Evolutionary conservation across 2,329 filamentous ascomycete genomes (phyloP), one percentile per base, ranked within the genome.

Genomic region (Didymellaceae sp.): DNA sequence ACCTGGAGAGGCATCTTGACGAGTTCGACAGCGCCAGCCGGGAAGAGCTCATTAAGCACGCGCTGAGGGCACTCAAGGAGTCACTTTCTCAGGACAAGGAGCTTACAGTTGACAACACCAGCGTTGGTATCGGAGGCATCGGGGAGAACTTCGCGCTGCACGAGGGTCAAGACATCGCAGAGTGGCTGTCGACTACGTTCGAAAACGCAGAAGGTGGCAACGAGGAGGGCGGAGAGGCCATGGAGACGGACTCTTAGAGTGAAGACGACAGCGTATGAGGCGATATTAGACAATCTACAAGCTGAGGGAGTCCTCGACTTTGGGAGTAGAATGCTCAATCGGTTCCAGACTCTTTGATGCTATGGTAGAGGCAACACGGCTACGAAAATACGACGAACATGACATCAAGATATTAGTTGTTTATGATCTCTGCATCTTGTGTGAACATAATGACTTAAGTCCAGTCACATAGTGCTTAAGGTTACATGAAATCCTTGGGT

Each of bases 81-180:
- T 96, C 89, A 64, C 79, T 99, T 73, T 89, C 90, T 50, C 93
- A 97, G 83, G 94, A 99, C 77, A 96, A 95, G 81, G 92, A 97
- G 82, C 79, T 99, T 74, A 97, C 93, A 46, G 85, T 97, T 31
- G 94, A 97, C 74, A 99, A 99, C 79, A 96, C 92, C 45, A 96
- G 91, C 63, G 84, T 99, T 45, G 92, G 90, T 28, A 81, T 97
- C 54, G 89, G 92, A 17, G 92, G 92, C 8, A 63, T 85, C 39
- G 78, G 83, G 39, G 90, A 97, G 81, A 84, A 84, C 58, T 97
- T 97, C 78, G 90, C 89, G 80, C 81, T 96, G 60, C 94, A 89
- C 68, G 94, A 99, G 73, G 92, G 91, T 11, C 86, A 91, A 71
- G 90, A 94, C 59, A 86, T 97, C 55, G 86, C 87, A 72, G 86